Evolutionary conservation across 345 rosid genomes (phyloP).

Genomic region (Linum usitatissimum): DNA sequence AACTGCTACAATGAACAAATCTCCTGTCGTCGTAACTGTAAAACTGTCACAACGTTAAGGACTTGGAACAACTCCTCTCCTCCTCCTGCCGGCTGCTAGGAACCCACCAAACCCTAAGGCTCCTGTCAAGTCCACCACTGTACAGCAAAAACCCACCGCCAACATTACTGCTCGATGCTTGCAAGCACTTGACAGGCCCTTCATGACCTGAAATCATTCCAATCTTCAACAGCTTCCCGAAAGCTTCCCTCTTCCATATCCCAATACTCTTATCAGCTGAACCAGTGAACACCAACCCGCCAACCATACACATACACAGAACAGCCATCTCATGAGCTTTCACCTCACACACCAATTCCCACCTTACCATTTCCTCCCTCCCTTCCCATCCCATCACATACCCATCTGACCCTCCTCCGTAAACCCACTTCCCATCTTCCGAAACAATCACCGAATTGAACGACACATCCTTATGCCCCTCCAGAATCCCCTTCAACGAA

Average conservation of each 20-base stretch:
- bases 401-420: constrained; percentile 27
- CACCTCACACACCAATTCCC: constrained; percentile 36
- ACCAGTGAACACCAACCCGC: constrained; percentile 20
- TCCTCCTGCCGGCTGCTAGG: constrained; percentile 29
- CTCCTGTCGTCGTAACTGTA: not conserved
- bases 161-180: constrained; percentile 16
- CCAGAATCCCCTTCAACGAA: constrained; percentile 46
- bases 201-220: constrained; percentile 18
- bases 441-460: constrained; percentile 21
- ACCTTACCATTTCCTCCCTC: constrained; percentile 9
- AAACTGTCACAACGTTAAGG: not conserved
- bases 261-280: constrained; percentile 28
- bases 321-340: constrained; percentile 28
- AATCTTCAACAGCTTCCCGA: constrained; percentile 14
- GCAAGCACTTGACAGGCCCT: constrained; percentile 27
- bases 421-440: constrained; percentile 27
- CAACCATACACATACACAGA: constrained; percentile 18
- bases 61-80: not conserved
- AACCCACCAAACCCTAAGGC: constrained; percentile 28
- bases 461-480: constrained; percentile 34
- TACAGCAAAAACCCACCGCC: constrained; percentile 25
- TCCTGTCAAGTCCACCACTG: constrained; percentile 25
- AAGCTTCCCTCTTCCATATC: constrained; percentile 23
- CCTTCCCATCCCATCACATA: constrained; percentile 25
- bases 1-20: not conserved